Evolutionary conservation across 306 rosid species (phyloP), one percentile per base, ranked within the genome.

Genomic region (Ormosia semicastrata): DNA sequence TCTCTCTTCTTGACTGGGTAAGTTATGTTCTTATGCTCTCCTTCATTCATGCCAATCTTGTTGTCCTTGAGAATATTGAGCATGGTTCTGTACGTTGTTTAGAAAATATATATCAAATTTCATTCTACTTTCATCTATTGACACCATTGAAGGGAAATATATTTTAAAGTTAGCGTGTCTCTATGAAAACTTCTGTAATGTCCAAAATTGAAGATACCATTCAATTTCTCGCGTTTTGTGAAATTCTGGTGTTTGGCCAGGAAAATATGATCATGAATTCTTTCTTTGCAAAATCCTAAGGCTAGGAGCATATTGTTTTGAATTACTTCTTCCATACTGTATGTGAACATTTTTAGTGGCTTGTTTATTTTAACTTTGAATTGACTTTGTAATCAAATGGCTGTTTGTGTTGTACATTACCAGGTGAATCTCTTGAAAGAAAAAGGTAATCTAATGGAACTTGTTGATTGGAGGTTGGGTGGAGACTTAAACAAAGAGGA

Each of bases 1-100:
- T 89, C 77, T 41, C 64, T 66, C 89, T 86, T 68, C 83, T 89
- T 64, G 87, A 90, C 75, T 85, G 88, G 91, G 89, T 88, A 88
- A 74, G 10, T 14, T 29, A 9, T 73, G 52, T 44, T 69, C 39
- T 68, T 1, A 40, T 46, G 12, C 67, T 32, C 47, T 73, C 40
- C 17, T 36, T 7, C 3, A 9, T 57, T 71, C 52, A 34, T 63
- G 44, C 11, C 47, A 70, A 54, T 39, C 43, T 36, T 36, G 2
- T 36, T 36, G 39, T 36, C 39, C 39, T 73, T 64, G 15, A 12
- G 7, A 69, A 52, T 71, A 71, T 83, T 9, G 29, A 62, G 4
- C 29, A 29, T 29, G 59, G 14, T 44, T 63, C 37, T 39, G 66
- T 73, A 64, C 40, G 4, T 43, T 75, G 24, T 57, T 1, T 13